A percentile compares a stretch with the other conserved stretches of the same genome.
These are phyloP conservation scores for Ophiostoma tasmaniense DNA, from an alignment of 2,329 filamentous ascomycete genomes.

Conservation along the genomic window DNA sequence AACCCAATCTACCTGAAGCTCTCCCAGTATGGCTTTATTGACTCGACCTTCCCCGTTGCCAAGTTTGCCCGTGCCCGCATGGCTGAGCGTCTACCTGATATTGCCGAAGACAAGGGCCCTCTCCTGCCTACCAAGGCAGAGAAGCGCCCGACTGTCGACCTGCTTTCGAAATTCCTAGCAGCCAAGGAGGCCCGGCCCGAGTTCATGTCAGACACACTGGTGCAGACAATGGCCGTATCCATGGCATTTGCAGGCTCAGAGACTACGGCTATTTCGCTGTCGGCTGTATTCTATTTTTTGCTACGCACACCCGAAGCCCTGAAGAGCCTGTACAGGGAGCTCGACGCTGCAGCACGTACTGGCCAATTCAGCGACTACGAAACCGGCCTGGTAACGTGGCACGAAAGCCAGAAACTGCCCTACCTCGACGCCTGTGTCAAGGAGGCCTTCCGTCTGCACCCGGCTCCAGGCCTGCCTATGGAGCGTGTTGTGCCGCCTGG, in stretches of 20 bases:
- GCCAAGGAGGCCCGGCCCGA: conserved; percentile 58
- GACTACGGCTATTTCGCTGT: conserved; percentile 68
- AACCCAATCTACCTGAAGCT: conserved; percentile 64
- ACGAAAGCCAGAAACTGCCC: conserved; percentile 58
- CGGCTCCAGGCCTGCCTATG: conserved; percentile 62
- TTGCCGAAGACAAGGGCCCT: conserved; percentile 26
- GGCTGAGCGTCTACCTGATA: conserved; percentile 51
- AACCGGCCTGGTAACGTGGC: conserved; percentile 59
- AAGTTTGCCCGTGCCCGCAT: conserved; percentile 62
- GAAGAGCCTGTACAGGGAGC: conserved; percentile 47
- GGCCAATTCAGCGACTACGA: conserved; percentile 44
- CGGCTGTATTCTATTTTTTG: conserved; percentile 65
- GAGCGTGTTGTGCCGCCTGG: conserved; percentile 62
- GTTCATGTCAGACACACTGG: conserved; percentile 62
- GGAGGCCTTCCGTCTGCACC: conserved; percentile 69
- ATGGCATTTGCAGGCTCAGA: conserved; percentile 71
- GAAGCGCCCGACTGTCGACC: conserved; percentile 43
- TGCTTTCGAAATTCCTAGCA: conserved; percentile 64
- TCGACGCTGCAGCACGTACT: conserved; percentile 48
- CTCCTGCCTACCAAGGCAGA: conserved; percentile 32
- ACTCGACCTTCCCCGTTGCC: conserved; percentile 63
- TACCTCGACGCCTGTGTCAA: conserved; percentile 74
- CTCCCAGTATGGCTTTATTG: conserved; percentile 57
- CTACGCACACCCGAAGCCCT: conserved; percentile 54
- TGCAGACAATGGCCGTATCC: conserved; percentile 62